Evolutionary conservation across 2,329 filamentous ascomycete species (phyloP).

Genomic region (Colletotrichum neosansevieriae): DNA sequence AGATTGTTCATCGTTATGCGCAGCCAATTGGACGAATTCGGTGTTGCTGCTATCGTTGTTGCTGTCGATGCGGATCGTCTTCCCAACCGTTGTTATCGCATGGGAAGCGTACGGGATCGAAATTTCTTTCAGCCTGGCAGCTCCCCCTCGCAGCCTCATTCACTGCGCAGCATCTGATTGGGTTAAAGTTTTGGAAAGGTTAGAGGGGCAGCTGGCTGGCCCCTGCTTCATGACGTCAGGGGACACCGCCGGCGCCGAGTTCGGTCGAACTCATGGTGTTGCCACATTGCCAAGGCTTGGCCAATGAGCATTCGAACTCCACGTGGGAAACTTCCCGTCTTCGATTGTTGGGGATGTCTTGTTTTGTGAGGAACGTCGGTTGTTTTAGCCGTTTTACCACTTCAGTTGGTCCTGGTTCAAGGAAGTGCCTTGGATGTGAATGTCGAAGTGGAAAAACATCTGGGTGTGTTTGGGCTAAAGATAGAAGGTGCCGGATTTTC

Average conservation of each 20-base stretch:
- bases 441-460: not conserved
- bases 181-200: not conserved
- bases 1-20: conserved; percentile 8
- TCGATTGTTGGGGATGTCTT: conserved; percentile 18
- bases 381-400: not conserved
- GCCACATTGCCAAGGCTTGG: conserved; percentile 24
- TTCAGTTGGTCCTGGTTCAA: not conserved
- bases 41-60: no score
- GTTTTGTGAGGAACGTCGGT: not conserved
- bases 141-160: conserved; percentile 24
- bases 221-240: conserved; percentile 28
- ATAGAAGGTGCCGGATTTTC: not conserved
- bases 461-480: not conserved
- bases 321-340: conserved; percentile 20
- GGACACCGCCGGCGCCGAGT: not conserved
- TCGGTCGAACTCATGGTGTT: not conserved
- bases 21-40: not conserved
- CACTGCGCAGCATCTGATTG: conserved; percentile 22
- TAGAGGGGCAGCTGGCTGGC: conserved; percentile 21
- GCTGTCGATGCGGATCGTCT: not conserved
- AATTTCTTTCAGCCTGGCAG: conserved; percentile 31
- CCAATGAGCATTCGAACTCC: conserved; percentile 20
- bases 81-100: not conserved
- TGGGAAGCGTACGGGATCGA: not conserved
- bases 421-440: conserved; percentile 4